Evolutionary conservation across 176 grass and related monocot species (phyloP).

Genomic region (barley (Hordeum vulgare)): MorexV3_pseudomolecules_assembly NC_058519.1:610025385-610025884

Average conservation of each 20-base stretch:
- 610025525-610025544: background rate
- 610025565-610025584: background rate
- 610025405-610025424: slow-evolving; percentile 58
- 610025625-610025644: slow-evolving; percentile 86
- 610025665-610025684: slow-evolving; percentile 74
- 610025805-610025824: background rate
- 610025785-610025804: background rate
- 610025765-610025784: no score
- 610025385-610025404: slow-evolving; percentile 57
- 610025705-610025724: background rate
- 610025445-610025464: slow-evolving; percentile 43
- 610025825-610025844: slow-evolving; percentile 86
- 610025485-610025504: slow-evolving; percentile 65
- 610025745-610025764: no score
- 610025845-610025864: slow-evolving; percentile 53
- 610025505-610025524: no score
- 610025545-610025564: background rate
- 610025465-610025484: slow-evolving; percentile 53
- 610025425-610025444: slow-evolving; percentile 66
- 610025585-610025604: background rate
- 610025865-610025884: slow-evolving; percentile 85
- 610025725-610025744: background rate
- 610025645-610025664: slow-evolving; percentile 89
- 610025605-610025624: slow-evolving; percentile 93
- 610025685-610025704: slow-evolving; percentile 94